phyloP scores from a whole-genome alignment of 2,329 filamentous ascomycete genomes.

The Apiospora pterosperma region DNA sequence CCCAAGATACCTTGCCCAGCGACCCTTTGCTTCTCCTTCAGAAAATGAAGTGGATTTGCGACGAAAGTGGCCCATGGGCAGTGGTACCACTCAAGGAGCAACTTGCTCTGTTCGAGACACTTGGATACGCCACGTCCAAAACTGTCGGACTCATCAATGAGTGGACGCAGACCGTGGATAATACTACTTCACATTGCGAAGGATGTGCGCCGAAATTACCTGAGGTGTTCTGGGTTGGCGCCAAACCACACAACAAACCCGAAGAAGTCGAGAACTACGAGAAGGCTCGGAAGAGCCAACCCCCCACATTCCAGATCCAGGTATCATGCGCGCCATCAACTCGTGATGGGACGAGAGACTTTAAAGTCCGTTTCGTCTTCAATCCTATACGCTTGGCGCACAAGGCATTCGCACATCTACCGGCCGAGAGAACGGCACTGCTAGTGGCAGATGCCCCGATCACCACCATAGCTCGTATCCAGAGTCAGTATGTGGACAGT shows the following conservation, averaged over 20 bases:
- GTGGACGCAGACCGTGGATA: background rate
- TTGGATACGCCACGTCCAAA: background rate
- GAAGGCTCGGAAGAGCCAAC: background rate
- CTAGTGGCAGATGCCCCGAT: background rate
- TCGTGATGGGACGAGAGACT: background rate
- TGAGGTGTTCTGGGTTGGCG: background rate
- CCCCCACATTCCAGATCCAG: conserved; percentile 4
- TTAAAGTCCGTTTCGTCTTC: conserved; percentile 4
- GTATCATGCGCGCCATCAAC: background rate
- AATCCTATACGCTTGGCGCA: conserved; percentile 9
- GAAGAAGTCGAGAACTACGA: conserved; percentile 2
- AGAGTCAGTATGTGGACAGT: conserved; percentile 1
- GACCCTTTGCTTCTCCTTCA: background rate
- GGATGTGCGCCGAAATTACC: background rate
- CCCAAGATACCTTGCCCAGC: background rate
- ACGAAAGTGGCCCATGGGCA: background rate
- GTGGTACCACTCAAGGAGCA: background rate
- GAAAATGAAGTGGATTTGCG: background rate
- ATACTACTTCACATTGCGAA: background rate
- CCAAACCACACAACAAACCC: background rate
- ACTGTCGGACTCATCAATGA: background rate
- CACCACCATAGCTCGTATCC: background rate
- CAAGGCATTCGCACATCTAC: conserved; percentile 3
- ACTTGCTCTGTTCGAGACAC: background rate
- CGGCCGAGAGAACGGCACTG: background rate